phyloP scores from a whole-genome alignment of 106 monocot species.

The Agapanthus africanus region DNA sequence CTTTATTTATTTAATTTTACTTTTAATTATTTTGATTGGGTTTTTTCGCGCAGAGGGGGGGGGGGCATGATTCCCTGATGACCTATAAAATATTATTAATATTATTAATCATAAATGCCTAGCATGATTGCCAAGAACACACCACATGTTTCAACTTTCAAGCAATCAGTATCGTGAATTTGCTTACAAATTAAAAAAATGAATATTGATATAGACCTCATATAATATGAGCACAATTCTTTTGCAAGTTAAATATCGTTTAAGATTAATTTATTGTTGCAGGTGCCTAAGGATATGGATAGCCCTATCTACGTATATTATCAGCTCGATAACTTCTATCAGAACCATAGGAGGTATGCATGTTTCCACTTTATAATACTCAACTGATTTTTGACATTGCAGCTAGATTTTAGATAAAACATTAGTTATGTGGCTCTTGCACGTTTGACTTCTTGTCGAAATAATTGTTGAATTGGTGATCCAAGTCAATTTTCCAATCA shows the following conservation, averaged over 20 bases:
- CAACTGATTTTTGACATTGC: not conserved
- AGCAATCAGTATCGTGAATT: too few species aligned
- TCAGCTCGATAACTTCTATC: slow-evolving; percentile 61
- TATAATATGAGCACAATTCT: not conserved
- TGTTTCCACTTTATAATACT: not conserved
- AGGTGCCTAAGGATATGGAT: slow-evolving; percentile 56
- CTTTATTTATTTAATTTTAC: too few species aligned
- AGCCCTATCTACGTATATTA: slow-evolving; percentile 54
- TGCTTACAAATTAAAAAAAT: too few species aligned
- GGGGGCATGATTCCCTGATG: too few species aligned
- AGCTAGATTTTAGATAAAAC: not conserved
- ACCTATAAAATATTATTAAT: not conserved
- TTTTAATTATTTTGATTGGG: not conserved
- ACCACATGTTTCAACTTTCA: too few species aligned
- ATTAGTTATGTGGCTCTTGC: not conserved
- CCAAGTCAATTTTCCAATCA: not conserved
- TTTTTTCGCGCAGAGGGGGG: not conserved
- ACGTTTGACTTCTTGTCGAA: not conserved
- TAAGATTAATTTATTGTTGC: slow-evolving; percentile 8
- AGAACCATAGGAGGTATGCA: slow-evolving; percentile 60
- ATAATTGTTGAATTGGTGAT: not conserved
- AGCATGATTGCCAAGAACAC: not conserved
- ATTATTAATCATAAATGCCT: not conserved
- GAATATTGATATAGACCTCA: not conserved
- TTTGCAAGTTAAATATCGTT: not conserved